These are phyloP conservation scores for Suhomyces sp. DNA, from an alignment of 805 yeast genomes.

Conservation along the genomic window DNA sequence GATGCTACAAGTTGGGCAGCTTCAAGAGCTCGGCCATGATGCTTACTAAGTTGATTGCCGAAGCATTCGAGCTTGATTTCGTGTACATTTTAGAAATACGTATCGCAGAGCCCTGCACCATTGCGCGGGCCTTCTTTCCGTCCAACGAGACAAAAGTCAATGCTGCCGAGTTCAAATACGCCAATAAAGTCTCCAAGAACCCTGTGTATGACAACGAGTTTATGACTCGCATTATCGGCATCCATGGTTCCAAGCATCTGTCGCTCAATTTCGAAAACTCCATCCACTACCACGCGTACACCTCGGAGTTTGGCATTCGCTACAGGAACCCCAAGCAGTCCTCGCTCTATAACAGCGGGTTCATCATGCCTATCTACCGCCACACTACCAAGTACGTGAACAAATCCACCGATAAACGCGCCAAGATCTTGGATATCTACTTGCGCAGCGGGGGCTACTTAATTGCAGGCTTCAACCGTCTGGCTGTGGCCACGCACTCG, in stretches of 20 bases:
- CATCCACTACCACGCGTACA: constrained; percentile 45
- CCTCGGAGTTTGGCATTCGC: constrained; percentile 51
- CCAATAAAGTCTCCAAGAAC: constrained; percentile 31
- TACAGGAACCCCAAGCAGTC: constrained; percentile 31
- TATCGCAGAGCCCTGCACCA: constrained; percentile 44
- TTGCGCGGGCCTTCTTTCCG: constrained; percentile 45
- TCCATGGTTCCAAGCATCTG: constrained; percentile 25
- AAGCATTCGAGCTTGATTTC: constrained; percentile 36
- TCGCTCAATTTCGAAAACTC: constrained; percentile 30
- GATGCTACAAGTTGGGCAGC: constrained; percentile 34
- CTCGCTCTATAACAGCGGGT: constrained; percentile 44
- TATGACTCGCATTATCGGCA: constrained; percentile 47
- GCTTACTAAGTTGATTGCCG: constrained; percentile 37
- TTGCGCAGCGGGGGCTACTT: constrained; percentile 53
- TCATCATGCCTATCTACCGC: constrained; percentile 52
- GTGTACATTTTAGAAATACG: constrained; percentile 53
- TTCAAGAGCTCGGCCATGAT: constrained; percentile 43
- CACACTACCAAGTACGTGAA: constrained; percentile 44
- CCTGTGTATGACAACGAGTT: constrained; percentile 25
- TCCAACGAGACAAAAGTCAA: constrained; percentile 39
- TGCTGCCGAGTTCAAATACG: constrained; percentile 41
- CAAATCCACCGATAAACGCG: constrained; percentile 11
- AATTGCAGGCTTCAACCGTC: constrained; percentile 44
- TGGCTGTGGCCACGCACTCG: constrained; percentile 18
- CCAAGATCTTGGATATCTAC: constrained; percentile 36